phyloP scores from a whole-genome alignment of 148 eudicot genomes.

The Persicaria maculosa region DNA sequence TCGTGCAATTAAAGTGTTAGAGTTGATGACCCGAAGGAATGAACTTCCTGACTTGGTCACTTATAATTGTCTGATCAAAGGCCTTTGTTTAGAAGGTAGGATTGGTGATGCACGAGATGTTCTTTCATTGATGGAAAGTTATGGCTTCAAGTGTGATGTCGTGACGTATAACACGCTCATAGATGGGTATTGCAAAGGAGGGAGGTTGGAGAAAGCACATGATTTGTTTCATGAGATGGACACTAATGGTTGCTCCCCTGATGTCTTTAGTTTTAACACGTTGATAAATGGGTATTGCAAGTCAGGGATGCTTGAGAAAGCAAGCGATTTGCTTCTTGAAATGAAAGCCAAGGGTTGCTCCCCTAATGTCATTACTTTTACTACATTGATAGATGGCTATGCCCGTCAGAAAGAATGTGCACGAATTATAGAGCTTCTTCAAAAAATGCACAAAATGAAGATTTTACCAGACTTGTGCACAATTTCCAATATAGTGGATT shows the following conservation, averaged over 20 bases:
- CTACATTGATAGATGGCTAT: conserved; percentile 16
- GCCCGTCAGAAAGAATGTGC: neutral
- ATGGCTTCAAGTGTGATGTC: neutral
- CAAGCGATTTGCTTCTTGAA: no score
- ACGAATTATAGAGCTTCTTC: no score
- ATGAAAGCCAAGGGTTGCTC: neutral
- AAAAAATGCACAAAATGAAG: no score
- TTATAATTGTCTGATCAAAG: conserved; percentile 17
- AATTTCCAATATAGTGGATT: no score
- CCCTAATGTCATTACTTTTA: conserved; percentile 17
- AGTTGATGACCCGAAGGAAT: neutral
- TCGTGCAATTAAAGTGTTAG: conserved; percentile 11
- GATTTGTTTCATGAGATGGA: neutral
- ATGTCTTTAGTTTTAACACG: neutral
- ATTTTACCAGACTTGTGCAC: no score
- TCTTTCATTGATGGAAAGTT: neutral
- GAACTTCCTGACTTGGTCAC: neutral
- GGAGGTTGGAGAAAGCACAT: neutral
- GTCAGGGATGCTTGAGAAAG: no score
- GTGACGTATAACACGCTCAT: neutral
- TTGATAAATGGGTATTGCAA: neutral
- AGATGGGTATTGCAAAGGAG: neutral
- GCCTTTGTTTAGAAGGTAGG: neutral
- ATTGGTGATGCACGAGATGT: neutral
- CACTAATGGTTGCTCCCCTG: neutral